Conservation (phyloP, 202 grass and related monocot genomes). For the Zizania palustris region DNA sequence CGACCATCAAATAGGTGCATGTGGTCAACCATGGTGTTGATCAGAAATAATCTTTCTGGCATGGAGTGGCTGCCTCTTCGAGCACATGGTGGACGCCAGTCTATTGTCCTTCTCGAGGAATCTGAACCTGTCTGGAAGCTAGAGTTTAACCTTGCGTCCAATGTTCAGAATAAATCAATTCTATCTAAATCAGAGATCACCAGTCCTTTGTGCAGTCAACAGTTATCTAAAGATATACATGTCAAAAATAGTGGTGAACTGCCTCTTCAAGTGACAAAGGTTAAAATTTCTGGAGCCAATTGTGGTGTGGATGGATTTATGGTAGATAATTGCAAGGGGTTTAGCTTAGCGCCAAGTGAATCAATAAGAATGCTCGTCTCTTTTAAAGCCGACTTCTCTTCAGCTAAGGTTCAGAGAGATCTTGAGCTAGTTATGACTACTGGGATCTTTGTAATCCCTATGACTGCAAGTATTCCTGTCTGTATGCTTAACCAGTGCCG, state of each 20-base stretch:
- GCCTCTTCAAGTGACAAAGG: conserved; percentile 72
- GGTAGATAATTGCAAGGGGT: conserved; percentile 66
- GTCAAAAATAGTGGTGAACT: conserved; percentile 94
- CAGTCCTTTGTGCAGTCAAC: conserved; percentile 58
- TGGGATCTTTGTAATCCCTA: conserved; percentile 82
- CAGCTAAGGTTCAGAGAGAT: conserved; percentile 77
- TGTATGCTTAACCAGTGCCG: conserved; percentile 75
- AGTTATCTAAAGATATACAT: conserved; percentile 77
- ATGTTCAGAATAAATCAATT: conserved; percentile 54
- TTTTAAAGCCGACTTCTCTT: conserved; percentile 73
- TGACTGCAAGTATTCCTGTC: conserved; percentile 73
- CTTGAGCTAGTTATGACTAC: conserved; percentile 79
- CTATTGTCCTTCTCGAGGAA: conserved; percentile 79
- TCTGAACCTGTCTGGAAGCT: conserved; percentile 83
- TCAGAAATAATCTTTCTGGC: conserved; percentile 85
- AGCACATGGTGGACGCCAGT: conserved; percentile 76
- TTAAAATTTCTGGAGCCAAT: conserved; percentile 83
- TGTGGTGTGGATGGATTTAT: conserved; percentile 80
- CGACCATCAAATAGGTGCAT: conserved; percentile 83
- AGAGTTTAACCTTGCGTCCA: conserved; percentile 63
- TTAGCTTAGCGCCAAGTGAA: conserved; percentile 77
- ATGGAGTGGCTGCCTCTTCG: conserved; percentile 74
- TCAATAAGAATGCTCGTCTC: conserved; percentile 69
- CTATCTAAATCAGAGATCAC: conserved; percentile 39
- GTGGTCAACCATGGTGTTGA: conserved; percentile 83